A percentile compares a stretch with the other conserved stretches of the same genome.
phyloP scores from a whole-genome alignment of 129 eudicot species.

The Erigeron canadensis region DNA sequence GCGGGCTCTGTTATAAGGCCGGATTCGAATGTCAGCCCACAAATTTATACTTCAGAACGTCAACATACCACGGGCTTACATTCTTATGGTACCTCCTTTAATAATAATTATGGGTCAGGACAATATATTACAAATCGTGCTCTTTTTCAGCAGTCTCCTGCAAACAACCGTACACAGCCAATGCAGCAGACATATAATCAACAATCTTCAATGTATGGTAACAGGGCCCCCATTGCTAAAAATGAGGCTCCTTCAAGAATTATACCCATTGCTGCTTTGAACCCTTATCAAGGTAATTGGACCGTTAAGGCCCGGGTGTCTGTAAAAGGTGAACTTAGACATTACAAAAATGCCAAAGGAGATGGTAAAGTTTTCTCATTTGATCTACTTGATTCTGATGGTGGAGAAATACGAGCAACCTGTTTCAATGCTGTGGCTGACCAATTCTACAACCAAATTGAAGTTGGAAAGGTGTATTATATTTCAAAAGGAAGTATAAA shows the following conservation, averaged over 20 bases:
- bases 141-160: constrained; percentile 38
- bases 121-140: constrained; percentile 33
- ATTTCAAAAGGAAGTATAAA: constrained; percentile 71
- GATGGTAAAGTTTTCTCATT: constrained; percentile 93
- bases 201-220: constrained; percentile 62
- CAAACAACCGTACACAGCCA: constrained; percentile 41
- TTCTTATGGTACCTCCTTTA: constrained; percentile 41
- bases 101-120: constrained; percentile 33
- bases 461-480: constrained; percentile 70
- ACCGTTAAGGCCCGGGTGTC: constrained; percentile 93
- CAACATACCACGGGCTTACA: constrained; percentile 31
- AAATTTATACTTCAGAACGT: constrained; percentile 35
- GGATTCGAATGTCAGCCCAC: constrained; percentile 27
- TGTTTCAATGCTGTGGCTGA: constrained; percentile 93
- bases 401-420: constrained; percentile 92
- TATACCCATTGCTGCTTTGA: constrained; percentile 80
- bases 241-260: constrained; percentile 79
- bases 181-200: constrained; percentile 53
- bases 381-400: constrained; percentile 87
- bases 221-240: constrained; percentile 75
- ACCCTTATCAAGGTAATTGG: constrained; percentile 91
- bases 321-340: constrained; percentile 68
- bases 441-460: constrained; percentile 68
- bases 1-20: constrained; percentile 36
- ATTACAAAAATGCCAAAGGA: constrained; percentile 74